Conservation (phyloP, 345 rosid species). For the Ceriops zippeliana region DNA sequence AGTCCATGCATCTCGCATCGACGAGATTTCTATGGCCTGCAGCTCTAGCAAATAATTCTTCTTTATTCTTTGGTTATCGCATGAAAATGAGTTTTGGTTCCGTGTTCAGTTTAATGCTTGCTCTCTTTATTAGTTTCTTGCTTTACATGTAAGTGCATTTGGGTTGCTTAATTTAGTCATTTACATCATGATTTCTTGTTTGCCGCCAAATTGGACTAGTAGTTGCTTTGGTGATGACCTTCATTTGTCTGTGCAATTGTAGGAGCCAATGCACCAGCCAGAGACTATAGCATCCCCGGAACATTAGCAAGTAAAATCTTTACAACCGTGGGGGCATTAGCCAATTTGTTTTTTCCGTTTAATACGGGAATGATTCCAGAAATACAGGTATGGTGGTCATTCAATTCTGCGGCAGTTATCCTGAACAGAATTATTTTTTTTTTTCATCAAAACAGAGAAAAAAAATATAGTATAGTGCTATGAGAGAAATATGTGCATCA, state of each 20-base stretch:
- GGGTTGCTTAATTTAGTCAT: too few relatives aligned
- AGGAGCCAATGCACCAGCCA: constrained; percentile 62
- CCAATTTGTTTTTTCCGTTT: constrained; percentile 81
- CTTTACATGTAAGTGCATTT: too few relatives aligned
- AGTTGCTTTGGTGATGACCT: not conserved
- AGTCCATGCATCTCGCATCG: too few relatives aligned
- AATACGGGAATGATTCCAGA: constrained; percentile 99
- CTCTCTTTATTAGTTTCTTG: too few relatives aligned
- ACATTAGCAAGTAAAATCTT: constrained; percentile 47
- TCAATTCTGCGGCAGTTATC: too few relatives aligned
- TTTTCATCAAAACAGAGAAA: not conserved
- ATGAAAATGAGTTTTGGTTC: too few relatives aligned
- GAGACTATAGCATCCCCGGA: constrained; percentile 74
- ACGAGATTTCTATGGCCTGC: too few relatives aligned
- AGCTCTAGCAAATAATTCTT: too few relatives aligned
- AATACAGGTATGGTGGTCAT: constrained; percentile 45
- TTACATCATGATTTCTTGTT: too few relatives aligned
- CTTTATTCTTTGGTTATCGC: too few relatives aligned
- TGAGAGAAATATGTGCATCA: not conserved
- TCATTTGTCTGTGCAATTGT: constrained; percentile 1
- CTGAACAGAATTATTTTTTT: too few relatives aligned
- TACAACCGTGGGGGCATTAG: constrained; percentile 71
- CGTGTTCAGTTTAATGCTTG: too few relatives aligned
- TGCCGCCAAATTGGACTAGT: not conserved
- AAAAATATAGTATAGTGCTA: not conserved